Evolutionary conservation across 73 alveolate species (phyloP).

Genomic region (Paramecium caudatum): DNA sequence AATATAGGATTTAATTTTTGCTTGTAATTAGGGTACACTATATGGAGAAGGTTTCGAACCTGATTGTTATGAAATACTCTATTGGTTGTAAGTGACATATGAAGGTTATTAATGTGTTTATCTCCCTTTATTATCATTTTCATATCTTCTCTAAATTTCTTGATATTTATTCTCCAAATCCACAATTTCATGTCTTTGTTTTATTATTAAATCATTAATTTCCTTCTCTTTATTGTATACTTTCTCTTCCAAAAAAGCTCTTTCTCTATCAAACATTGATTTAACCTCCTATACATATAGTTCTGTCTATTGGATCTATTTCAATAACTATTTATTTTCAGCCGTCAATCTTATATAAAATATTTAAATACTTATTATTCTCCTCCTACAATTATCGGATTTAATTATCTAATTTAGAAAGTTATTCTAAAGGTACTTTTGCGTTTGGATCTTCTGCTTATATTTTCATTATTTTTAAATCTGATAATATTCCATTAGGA

Average conservation of each 20-base stretch:
- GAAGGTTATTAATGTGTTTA: background rate
- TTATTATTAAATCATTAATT: constrained; percentile 6
- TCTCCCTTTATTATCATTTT: background rate
- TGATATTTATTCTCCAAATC: constrained; percentile 24
- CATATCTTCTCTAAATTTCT: background rate
- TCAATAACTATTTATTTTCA: constrained; percentile 18
- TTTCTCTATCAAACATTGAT: constrained; percentile 55
- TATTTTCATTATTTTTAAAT: constrained; percentile 16
- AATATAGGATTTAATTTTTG: constrained; percentile 46
- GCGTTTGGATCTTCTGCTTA: background rate
- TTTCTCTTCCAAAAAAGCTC: constrained; percentile 55
- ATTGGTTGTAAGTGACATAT: background rate
- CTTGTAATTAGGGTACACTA: constrained; percentile 31
- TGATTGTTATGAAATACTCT: background rate
- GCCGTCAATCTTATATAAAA: background rate
- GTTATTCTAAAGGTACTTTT: background rate
- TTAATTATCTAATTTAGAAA: constrained; percentile 12
- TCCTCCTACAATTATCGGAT: constrained; percentile 39
- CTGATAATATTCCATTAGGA: constrained; percentile 56
- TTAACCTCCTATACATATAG: constrained; percentile 29
- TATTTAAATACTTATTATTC: background rate
- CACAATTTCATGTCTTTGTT: constrained; percentile 16
- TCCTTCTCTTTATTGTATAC: constrained; percentile 3
- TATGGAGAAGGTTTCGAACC: constrained; percentile 3
- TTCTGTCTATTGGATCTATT: constrained; percentile 14